Evolutionary conservation across 129 eudicot genomes (phyloP).

Genomic region (Pulicaria dysenterica): DNA sequence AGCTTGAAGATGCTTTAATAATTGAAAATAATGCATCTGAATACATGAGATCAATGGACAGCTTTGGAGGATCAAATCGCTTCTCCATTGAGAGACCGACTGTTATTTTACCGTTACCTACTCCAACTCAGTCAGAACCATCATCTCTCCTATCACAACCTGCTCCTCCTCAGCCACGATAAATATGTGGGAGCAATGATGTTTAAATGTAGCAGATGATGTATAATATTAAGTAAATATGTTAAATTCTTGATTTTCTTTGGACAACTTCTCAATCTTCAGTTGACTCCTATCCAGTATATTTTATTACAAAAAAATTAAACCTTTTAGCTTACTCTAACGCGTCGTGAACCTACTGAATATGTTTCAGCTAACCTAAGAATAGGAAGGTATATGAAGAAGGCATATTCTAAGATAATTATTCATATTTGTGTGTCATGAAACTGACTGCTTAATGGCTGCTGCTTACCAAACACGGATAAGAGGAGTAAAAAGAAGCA

Average conservation of each 20-base stretch:
- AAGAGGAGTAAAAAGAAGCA: constrained; percentile 16
- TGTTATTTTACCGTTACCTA: constrained; percentile 54
- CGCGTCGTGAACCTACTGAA: not conserved
- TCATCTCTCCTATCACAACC: constrained; percentile 62
- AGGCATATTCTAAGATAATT: not conserved
- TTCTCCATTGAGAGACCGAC: constrained; percentile 77
- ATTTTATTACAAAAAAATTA: constrained; percentile 6
- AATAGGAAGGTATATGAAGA: constrained; percentile 21
- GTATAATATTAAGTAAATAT: constrained; percentile 31
- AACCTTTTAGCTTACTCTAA: constrained; percentile 12
- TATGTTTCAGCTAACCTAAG: constrained; percentile 11
- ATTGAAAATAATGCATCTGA: constrained; percentile 88
- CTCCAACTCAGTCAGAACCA: constrained; percentile 45
- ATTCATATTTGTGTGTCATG: not conserved
- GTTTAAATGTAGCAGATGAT: constrained; percentile 32
- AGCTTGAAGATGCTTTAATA: constrained; percentile 86
- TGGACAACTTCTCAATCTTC: no score
- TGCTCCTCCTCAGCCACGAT: constrained; percentile 80
- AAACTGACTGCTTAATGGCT: not conserved
- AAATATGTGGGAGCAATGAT: constrained; percentile 31
- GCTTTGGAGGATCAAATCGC: constrained; percentile 79
- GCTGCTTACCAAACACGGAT: not conserved
- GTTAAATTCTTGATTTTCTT: constrained; percentile 26
- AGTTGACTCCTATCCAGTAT: constrained; percentile 28
- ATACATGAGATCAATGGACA: constrained; percentile 84